Conservation (phyloP, 78 protist species). For the slime mould (Dictyostelium discoideum) region DNA sequence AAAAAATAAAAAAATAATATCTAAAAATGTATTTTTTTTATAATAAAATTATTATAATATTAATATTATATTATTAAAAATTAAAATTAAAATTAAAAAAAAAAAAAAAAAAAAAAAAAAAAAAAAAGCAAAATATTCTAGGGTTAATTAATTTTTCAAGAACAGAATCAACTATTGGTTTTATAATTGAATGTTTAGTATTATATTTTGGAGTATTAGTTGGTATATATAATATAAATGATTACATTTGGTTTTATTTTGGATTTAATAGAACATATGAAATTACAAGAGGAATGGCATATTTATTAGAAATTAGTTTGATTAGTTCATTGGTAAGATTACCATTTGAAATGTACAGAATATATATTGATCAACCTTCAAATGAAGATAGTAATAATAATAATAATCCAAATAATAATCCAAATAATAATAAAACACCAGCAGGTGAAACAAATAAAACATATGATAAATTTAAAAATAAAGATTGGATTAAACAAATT, state of each 20-base stretch:
- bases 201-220: slow-evolving; percentile 29
- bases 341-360: slow-evolving; percentile 72
- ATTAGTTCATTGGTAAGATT: slow-evolving; percentile 52
- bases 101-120: neutral
- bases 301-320: slow-evolving; percentile 54
- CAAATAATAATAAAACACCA: neutral
- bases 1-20: neutral
- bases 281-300: slow-evolving; percentile 58
- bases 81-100: neutral
- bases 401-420: neutral
- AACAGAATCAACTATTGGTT: slow-evolving; percentile 77
- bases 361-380: slow-evolving; percentile 31
- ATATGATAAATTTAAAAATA: neutral
- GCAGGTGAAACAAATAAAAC: slow-evolving; percentile 1
- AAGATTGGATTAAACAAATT: slow-evolving; percentile 59
- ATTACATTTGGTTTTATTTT: neutral
- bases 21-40: no score
- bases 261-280: slow-evolving; percentile 15
- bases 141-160: slow-evolving; percentile 68
- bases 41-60: no score
- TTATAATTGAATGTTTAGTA: slow-evolving; percentile 64
- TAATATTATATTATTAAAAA: neutral
- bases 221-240: slow-evolving; percentile 17
- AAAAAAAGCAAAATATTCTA: slow-evolving; percentile 55
- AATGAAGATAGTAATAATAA: neutral